Conservation (phyloP, 305 asterid genomes). For the Solanum hybrid region DNA sequence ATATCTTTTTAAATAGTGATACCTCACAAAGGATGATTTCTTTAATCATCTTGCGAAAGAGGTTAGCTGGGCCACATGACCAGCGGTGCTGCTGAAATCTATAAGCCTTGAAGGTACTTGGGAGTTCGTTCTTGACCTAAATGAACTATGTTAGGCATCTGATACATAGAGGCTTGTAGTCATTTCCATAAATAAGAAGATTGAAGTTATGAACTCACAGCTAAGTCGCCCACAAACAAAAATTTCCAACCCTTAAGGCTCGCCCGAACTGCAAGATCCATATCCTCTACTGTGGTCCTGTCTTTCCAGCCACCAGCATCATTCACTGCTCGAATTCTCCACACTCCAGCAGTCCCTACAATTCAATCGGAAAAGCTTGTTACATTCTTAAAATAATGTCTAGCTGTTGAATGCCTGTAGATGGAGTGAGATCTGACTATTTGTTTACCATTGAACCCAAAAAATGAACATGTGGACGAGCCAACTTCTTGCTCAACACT, state of each 20-base stretch:
- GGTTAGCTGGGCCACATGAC: conserved; percentile 94
- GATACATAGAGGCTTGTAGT: background rate
- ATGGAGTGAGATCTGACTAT: conserved; percentile 9
- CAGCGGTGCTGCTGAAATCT: conserved; percentile 88
- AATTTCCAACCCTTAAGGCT: conserved; percentile 93
- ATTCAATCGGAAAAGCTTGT: conserved; percentile 18
- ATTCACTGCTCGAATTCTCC: conserved; percentile 61
- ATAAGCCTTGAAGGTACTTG: conserved; percentile 85
- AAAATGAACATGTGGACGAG: conserved; percentile 74
- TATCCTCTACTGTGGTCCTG: conserved; percentile 87
- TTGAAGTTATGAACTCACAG: conserved; percentile 32
- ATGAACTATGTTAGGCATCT: conserved; percentile 4
- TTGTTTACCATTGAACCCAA: conserved; percentile 67
- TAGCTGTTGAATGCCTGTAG: background rate
- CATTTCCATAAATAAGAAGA: conserved; percentile 1
- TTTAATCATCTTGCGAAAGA: conserved; percentile 62
- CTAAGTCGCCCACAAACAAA: conserved; percentile 60
- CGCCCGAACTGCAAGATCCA: conserved; percentile 93
- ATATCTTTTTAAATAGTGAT: background rate
- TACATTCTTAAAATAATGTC: conserved; percentile 8
- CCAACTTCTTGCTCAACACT: conserved; percentile 91
- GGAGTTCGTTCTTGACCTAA: conserved; percentile 81
- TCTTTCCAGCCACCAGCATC: conserved; percentile 98
- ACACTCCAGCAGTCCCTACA: conserved; percentile 81
- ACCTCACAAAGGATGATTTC: conserved; percentile 71